Evolutionary conservation across 2,329 filamentous ascomycete species (phyloP).

Genomic region (Epichloe glyceriae): DNA sequence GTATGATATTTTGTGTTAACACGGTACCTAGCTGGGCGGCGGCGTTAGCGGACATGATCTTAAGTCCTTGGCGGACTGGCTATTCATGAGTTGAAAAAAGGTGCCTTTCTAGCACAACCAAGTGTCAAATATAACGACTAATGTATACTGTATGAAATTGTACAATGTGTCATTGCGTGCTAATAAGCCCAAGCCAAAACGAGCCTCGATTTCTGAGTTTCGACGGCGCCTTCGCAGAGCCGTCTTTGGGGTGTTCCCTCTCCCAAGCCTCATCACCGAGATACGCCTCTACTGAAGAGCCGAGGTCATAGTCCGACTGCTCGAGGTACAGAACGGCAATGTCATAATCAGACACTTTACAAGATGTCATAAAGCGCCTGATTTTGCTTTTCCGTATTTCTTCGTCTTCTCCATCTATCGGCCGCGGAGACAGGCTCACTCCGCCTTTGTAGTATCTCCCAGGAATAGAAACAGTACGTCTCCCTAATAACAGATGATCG

Average conservation of each 20-base stretch:
- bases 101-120: conserved; percentile 7
- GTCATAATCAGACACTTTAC: conserved; percentile 67
- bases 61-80: conserved; percentile 13
- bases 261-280: conserved; percentile 68
- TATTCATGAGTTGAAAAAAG: conserved; percentile 13
- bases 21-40: conserved; percentile 15
- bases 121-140: conserved; percentile 7
- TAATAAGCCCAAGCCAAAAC: conserved; percentile 20
- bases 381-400: conserved; percentile 57
- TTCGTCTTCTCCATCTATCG: conserved; percentile 63
- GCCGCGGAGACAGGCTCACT: conserved; percentile 54
- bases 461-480: conserved; percentile 59
- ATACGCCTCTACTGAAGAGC: conserved; percentile 49
- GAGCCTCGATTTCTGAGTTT: conserved; percentile 19
- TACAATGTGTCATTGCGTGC: background rate
- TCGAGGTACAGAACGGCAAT: conserved; percentile 64
- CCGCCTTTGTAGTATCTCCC: conserved; percentile 55
- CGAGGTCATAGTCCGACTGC: conserved; percentile 53
- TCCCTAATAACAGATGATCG: conserved; percentile 57
- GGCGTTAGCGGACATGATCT: conserved; percentile 21
- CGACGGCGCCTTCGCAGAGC: conserved; percentile 12
- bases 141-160: background rate
- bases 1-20: conserved; percentile 11
- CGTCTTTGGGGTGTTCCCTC: conserved; percentile 41
- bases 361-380: conserved; percentile 65